Evolutionary conservation across 75 land plant species (phyloP).

Genomic region (Isoetes taiwanensis): DNA sequence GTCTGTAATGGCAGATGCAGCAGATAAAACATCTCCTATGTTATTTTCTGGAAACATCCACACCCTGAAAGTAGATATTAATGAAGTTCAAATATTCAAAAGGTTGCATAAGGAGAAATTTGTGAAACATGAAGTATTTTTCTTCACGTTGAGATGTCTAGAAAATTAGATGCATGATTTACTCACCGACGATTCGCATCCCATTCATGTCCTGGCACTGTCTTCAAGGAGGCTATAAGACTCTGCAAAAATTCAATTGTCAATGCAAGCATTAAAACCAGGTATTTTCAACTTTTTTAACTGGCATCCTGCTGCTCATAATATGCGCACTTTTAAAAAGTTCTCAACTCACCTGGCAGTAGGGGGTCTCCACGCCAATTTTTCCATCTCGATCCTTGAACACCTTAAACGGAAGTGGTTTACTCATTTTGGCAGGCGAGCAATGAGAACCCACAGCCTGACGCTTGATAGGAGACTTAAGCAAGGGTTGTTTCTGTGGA

Average conservation of each 20-base stretch:
- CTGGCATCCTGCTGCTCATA: background rate
- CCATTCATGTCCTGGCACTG: constrained; percentile 31
- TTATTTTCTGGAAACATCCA: constrained; percentile 25
- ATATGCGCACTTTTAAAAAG: background rate
- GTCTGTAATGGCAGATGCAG: constrained; percentile 12
- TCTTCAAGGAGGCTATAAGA: constrained; percentile 25
- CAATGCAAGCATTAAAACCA: background rate
- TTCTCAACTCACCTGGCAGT: constrained; percentile 11
- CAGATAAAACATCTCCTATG: constrained; percentile 13
- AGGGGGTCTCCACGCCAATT: constrained; percentile 17
- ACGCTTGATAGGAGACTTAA: background rate
- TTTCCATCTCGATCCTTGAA: constrained; percentile 6
- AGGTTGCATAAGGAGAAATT: background rate
- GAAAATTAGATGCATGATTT: too few relatives aligned
- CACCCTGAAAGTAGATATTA: constrained; percentile 1
- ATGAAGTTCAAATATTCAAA: background rate
- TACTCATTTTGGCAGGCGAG: background rate
- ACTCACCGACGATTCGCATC: constrained; percentile 17
- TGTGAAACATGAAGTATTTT: background rate
- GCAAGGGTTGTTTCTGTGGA: constrained; percentile 6
- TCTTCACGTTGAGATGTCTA: background rate
- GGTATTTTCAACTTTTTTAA: background rate
- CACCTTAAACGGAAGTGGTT: background rate
- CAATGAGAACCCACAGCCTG: background rate
- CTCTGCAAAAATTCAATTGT: constrained; percentile 8